Percentiles rank a stretch among this genome's conserved stretches.
Evolutionary conservation across 108 stramenopile genomes (phyloP).

Genomic region (Conticribra guillardii): DNA sequence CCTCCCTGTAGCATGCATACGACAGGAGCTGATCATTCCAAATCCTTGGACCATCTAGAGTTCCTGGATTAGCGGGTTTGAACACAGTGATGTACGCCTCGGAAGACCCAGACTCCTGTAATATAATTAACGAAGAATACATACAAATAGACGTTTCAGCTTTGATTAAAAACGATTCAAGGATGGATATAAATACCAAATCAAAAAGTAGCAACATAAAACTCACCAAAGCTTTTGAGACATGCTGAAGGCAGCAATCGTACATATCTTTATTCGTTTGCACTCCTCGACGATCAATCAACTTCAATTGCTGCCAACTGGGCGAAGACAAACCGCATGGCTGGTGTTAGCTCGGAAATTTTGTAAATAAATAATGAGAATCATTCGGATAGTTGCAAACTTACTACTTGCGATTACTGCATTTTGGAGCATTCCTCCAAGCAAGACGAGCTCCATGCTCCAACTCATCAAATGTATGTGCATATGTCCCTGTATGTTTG

Average conservation of each 20-base stretch:
- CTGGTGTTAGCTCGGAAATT: no score
- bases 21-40: constrained; percentile 50
- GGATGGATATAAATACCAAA: no score
- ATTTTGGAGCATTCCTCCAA: constrained; percentile 57
- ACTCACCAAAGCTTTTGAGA: constrained; percentile 32
- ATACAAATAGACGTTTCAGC: no score
- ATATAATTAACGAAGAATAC: neutral
- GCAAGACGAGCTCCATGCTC: constrained; percentile 48
- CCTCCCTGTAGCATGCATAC: constrained; percentile 31
- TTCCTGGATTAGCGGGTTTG: constrained; percentile 30
- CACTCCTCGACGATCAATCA: constrained; percentile 38
- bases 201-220: no score
- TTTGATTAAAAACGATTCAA: no score
- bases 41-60: constrained; percentile 29
- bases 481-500: constrained; percentile 36
- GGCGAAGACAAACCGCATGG: no score
- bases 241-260: constrained; percentile 39
- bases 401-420: constrained; percentile 53
- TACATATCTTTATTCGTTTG: constrained; percentile 40
- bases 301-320: constrained; percentile 46
- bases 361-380: no score
- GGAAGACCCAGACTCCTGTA: constrained; percentile 10
- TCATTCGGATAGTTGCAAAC: no score
- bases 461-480: constrained; percentile 48
- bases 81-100: constrained; percentile 53